A percentile compares a stretch with the other conserved stretches of the same genome.
Evolutionary conservation across 2,329 filamentous ascomycete species (phyloP).

Genomic region (Phialemonium atrogriseum): DNA sequence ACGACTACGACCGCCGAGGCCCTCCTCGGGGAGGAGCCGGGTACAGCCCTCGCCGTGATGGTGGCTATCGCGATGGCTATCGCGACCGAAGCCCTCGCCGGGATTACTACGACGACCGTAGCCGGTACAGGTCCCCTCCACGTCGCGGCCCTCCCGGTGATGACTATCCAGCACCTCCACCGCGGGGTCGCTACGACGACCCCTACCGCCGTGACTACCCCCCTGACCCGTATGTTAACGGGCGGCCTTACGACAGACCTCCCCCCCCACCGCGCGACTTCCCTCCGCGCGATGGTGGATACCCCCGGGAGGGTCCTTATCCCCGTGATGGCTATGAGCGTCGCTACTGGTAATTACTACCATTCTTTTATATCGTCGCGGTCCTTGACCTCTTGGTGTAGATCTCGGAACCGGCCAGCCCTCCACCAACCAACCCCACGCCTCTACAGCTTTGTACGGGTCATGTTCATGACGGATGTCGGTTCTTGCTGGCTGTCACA

Average conservation of each 20-base stretch:
- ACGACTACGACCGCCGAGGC: slow-evolving; percentile 78
- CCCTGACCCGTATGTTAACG: slow-evolving; percentile 54
- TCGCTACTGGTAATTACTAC: slow-evolving; percentile 17
- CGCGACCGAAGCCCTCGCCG: slow-evolving; percentile 80
- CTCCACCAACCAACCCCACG: neutral
- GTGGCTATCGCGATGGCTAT: slow-evolving; percentile 60
- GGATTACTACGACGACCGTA: slow-evolving; percentile 81
- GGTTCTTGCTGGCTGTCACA: neutral
- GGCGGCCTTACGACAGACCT: slow-evolving; percentile 49
- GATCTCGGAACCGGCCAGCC: slow-evolving; percentile 1
- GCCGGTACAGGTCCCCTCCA: slow-evolving; percentile 72
- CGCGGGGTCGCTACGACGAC: slow-evolving; percentile 64
- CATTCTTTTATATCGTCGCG: slow-evolving; percentile 4
- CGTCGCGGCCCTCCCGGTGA: slow-evolving; percentile 66
- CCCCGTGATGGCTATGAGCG: slow-evolving; percentile 20
- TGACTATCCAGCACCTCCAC: slow-evolving; percentile 67
- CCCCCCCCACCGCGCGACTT: slow-evolving; percentile 40
- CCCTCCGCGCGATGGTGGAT: slow-evolving; percentile 40
- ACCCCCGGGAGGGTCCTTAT: slow-evolving; percentile 29
- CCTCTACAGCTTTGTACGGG: neutral
- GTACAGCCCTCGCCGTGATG: slow-evolving; percentile 70
- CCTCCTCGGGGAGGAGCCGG: slow-evolving; percentile 55
- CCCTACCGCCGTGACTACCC: slow-evolving; percentile 66
- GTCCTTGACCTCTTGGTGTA: slow-evolving; percentile 9
- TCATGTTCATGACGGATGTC: neutral